These are phyloP conservation scores for Chamaecyparis obtusa DNA, from an alignment of 75 land plant species.

Conservation along the genomic window DNA sequence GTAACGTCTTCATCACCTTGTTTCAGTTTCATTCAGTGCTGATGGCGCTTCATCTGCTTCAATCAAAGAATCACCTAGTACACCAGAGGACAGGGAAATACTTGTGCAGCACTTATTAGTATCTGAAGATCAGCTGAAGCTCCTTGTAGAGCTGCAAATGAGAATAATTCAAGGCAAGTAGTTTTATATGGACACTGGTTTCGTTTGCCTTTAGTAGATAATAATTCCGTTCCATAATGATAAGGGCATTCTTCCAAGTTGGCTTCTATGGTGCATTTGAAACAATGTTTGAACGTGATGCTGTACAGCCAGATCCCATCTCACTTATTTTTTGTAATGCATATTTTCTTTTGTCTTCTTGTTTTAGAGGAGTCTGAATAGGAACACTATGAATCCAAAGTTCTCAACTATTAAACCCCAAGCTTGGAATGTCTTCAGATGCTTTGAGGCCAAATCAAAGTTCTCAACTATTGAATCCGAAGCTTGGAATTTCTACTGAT, in stretches of 20 bases:
- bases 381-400: not conserved
- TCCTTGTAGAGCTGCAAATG: conserved; percentile 62
- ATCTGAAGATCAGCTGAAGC: conserved; percentile 57
- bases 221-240: not conserved
- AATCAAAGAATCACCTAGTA: conserved; percentile 7
- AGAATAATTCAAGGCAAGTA: conserved; percentile 52
- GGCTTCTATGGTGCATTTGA: not conserved
- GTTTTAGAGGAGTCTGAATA: not conserved
- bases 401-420: not conserved
- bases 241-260: not conserved
- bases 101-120: conserved; percentile 88
- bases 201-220: not conserved
- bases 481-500: not conserved
- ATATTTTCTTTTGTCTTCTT: not conserved
- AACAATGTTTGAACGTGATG: not conserved
- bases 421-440: not conserved
- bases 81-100: conserved; percentile 45
- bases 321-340: not conserved
- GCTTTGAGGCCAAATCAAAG: not conserved
- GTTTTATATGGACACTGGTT: not conserved
- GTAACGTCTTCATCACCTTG: not conserved
- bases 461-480: not conserved
- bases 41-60: not conserved
- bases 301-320: not conserved
- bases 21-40: conserved; percentile 44